Evolutionary conservation across 2,329 filamentous ascomycete genomes (phyloP).

Genomic region (Exophiala oligosperma): DNA sequence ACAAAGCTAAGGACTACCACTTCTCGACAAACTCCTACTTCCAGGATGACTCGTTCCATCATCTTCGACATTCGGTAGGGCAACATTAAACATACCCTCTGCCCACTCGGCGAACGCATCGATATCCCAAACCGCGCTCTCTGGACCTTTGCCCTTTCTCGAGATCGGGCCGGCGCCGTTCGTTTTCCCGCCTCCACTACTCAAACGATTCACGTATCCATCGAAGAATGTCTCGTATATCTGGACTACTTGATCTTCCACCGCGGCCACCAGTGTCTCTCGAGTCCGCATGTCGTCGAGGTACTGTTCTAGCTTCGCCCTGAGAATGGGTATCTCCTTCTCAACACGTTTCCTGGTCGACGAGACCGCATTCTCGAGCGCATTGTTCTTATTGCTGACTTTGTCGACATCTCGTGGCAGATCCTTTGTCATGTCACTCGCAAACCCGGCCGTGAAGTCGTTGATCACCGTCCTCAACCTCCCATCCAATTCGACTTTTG

Average conservation of each 20-base stretch:
- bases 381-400: constrained; percentile 39
- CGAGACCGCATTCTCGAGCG: constrained; percentile 43
- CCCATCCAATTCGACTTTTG: constrained; percentile 67
- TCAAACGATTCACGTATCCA: constrained; percentile 36
- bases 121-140: constrained; percentile 64
- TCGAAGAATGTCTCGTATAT: constrained; percentile 67
- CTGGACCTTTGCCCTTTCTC: constrained; percentile 59
- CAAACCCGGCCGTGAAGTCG: constrained; percentile 63
- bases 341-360: constrained; percentile 57
- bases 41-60: constrained; percentile 33
- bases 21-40: constrained; percentile 26
- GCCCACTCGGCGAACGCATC: constrained; percentile 66
- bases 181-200: constrained; percentile 32
- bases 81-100: constrained; percentile 55
- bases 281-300: constrained; percentile 64
- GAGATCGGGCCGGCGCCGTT: constrained; percentile 37
- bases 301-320: constrained; percentile 61
- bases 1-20: constrained; percentile 18
- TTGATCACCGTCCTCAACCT: constrained; percentile 63
- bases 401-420: constrained; percentile 28
- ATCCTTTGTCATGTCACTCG: constrained; percentile 56
- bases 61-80: constrained; percentile 32
- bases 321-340: constrained; percentile 57
- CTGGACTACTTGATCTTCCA: constrained; percentile 63
- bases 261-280: constrained; percentile 66